Evolutionary conservation across 441 rosid genomes (phyloP).

Genomic region (Biscutella laevigata): DNA sequence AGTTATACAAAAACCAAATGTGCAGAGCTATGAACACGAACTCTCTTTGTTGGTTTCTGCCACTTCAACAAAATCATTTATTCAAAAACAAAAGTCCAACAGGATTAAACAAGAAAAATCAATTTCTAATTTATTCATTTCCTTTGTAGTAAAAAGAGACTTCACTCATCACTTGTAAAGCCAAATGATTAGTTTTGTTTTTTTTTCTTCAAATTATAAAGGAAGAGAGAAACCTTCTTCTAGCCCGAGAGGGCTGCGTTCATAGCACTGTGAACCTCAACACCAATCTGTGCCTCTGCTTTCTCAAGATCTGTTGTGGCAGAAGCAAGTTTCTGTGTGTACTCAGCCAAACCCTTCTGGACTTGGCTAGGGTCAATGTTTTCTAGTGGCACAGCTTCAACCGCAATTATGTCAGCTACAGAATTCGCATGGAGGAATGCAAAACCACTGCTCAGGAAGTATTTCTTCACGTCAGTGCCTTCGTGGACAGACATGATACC

Average conservation of each 20-base stretch:
- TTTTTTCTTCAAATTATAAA: background rate
- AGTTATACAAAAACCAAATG: background rate
- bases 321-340: slow-evolving; percentile 61
- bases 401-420: slow-evolving; percentile 62
- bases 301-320: slow-evolving; percentile 79
- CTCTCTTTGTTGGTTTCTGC: slow-evolving; percentile 3
- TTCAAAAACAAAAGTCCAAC: slow-evolving; percentile 20
- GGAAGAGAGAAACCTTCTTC: slow-evolving; percentile 6
- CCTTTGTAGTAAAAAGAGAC: slow-evolving; percentile 12
- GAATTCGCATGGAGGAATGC: slow-evolving; percentile 79
- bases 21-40: slow-evolving; percentile 12
- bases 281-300: slow-evolving; percentile 89
- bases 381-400: slow-evolving; percentile 75
- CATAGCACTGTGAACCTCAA: slow-evolving; percentile 72
- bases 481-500: slow-evolving; percentile 78
- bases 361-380: slow-evolving; percentile 58
- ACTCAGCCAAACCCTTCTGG: slow-evolving; percentile 77
- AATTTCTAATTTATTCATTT: slow-evolving; percentile 19
- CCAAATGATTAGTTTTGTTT: slow-evolving; percentile 11
- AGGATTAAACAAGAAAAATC: slow-evolving; percentile 11
- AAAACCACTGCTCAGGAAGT: slow-evolving; percentile 83
- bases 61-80: slow-evolving; percentile 18
- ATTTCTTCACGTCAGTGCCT: slow-evolving; percentile 49
- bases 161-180: slow-evolving; percentile 21
- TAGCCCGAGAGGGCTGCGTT: slow-evolving; percentile 73